Evolutionary conservation across 345 rosid genomes (phyloP).

Genomic region (Jatropha curcas): DNA sequence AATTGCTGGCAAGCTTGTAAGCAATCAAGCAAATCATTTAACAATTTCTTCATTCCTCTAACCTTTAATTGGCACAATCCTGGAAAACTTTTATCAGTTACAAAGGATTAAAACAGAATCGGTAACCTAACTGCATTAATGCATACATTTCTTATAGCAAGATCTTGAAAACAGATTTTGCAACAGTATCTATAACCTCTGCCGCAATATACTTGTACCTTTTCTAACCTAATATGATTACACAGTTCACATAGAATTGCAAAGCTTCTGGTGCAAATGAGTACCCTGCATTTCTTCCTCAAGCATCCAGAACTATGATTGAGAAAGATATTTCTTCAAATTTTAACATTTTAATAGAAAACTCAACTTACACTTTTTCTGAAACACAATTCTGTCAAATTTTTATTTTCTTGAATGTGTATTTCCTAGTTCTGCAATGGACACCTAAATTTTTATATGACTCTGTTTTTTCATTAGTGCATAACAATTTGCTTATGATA

Average conservation of each 20-base stretch:
- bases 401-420: too few species aligned
- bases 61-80: neutral
- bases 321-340: neutral
- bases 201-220: conserved; percentile 13
- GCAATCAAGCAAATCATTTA: too few species aligned
- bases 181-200: conserved; percentile 2
- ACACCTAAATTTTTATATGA: too few species aligned
- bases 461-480: too few species aligned
- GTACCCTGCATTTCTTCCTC: neutral
- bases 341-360: neutral
- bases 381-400: conserved; percentile 49
- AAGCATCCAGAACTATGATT: neutral
- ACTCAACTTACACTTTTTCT: conserved; percentile 25
- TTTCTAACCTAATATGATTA: conserved; percentile 13
- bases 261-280: neutral
- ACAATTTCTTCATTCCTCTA: too few species aligned
- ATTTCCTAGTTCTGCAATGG: too few species aligned
- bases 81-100: conserved; percentile 5
- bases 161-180: neutral
- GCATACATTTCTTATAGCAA: neutral
- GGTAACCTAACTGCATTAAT: neutral
- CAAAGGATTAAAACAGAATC: neutral
- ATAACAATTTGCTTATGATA: too few species aligned
- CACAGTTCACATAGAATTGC: conserved; percentile 8
- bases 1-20: too few species aligned